Conservation (phyloP, 2,329 filamentous ascomycete genomes). For the Pseudomassariella vexata region DNA sequence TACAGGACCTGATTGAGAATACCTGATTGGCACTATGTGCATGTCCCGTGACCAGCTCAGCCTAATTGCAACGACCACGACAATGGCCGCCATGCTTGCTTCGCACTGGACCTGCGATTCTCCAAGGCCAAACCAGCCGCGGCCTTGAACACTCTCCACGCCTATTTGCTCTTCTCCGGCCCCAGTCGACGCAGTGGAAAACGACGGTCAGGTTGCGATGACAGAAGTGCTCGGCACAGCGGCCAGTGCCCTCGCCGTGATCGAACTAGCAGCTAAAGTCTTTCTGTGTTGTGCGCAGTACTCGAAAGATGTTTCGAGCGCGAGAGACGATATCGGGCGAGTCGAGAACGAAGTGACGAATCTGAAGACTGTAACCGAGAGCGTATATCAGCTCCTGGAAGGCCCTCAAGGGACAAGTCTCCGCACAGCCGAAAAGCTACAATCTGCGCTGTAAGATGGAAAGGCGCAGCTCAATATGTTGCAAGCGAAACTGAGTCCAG, state of each 20-base stretch:
- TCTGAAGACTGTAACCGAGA: slow-evolving; percentile 19
- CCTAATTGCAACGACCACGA: too few relatives aligned
- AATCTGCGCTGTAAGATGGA: slow-evolving; percentile 12
- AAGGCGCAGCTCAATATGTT: slow-evolving; percentile 15
- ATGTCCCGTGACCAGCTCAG: too few relatives aligned
- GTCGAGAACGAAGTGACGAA: slow-evolving; percentile 20
- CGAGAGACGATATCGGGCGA: slow-evolving; percentile 24
- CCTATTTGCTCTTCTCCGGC: neutral
- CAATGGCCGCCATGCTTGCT: too few relatives aligned
- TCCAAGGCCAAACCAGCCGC: too few relatives aligned
- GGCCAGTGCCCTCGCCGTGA: slow-evolving; percentile 29
- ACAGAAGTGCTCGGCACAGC: slow-evolving; percentile 24
- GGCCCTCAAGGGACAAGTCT: slow-evolving; percentile 19
- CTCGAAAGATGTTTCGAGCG: slow-evolving; percentile 23
- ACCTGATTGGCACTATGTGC: too few relatives aligned
- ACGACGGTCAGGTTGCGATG: too few relatives aligned
- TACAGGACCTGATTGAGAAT: too few relatives aligned
- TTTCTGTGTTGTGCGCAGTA: slow-evolving; percentile 27
- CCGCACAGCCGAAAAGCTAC: slow-evolving; percentile 17
- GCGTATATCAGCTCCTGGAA: slow-evolving; percentile 19
- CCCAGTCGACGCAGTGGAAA: neutral
- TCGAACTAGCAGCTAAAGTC: slow-evolving; percentile 31
- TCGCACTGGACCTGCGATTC: too few relatives aligned
- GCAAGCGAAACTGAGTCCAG: slow-evolving; percentile 16
- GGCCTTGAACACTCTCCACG: too few relatives aligned